phyloP scores from a whole-genome alignment of 225 moss, liverwort and hornwort genomes.

The Pseudisothecium myosuroides region DNA sequence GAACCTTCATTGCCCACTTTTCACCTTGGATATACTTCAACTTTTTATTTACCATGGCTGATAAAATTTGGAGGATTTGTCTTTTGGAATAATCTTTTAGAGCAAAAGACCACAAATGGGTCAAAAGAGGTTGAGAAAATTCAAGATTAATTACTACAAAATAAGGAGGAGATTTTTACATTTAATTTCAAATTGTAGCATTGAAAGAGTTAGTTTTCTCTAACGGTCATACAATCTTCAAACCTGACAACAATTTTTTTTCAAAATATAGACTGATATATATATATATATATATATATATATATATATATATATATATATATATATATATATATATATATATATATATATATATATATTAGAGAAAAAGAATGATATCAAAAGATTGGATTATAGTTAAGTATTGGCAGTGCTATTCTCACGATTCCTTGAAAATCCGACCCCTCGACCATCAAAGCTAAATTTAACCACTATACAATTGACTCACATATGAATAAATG shows the following conservation, averaged over 20 bases:
- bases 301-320: too few species aligned
- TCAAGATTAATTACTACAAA: background rate
- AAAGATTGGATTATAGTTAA: background rate
- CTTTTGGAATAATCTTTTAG: background rate
- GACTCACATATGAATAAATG: too few species aligned
- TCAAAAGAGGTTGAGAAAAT: background rate
- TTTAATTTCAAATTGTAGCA: background rate
- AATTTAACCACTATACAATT: background rate
- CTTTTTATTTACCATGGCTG: too few species aligned
- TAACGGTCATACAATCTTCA: rapidly evolving
- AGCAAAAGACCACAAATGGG: background rate
- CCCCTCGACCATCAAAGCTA: background rate
- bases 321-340: too few species aligned
- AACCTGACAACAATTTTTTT: background rate
- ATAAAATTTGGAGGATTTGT: background rate
- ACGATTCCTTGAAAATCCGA: background rate
- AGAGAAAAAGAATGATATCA: background rate
- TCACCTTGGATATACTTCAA: background rate
- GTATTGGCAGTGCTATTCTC: background rate
- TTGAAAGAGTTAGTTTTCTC: background rate
- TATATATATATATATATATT: background rate
- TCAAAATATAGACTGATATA: too few species aligned
- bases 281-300: too few species aligned
- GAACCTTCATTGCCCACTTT: too few species aligned
- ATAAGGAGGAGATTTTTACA: background rate